Base-by-base conservation (phyloP, 768 basidiomycete genomes). In the Trametes cingulata region DNA sequence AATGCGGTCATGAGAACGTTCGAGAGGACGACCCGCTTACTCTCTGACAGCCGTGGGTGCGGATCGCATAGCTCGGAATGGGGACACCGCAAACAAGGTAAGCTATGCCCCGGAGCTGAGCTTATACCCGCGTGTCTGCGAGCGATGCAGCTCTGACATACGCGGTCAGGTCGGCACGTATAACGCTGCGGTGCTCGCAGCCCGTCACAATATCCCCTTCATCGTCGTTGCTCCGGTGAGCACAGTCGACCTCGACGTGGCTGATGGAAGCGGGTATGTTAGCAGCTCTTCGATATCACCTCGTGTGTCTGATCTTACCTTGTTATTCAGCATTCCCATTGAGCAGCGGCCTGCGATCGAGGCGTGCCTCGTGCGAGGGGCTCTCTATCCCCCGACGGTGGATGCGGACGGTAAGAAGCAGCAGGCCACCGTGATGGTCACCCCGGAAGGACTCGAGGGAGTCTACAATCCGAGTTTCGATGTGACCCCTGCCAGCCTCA, bases 391-490 rank as follows among this genome's bases (percentile, higher is more conserved):
- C 1, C 69, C 76, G 39, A 71, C 75, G 10, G 58, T 69, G 14
- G 72, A 75, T 59, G 68, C 68, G 20, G 62, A 74, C 12, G 83
- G 81, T 0, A 73, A 78, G 19, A 78, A 82, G 53, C 76, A 85
- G 65, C 88, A 93, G 67, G 87, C 86, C 0, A 85, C 88, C 43
- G 90, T 95, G 13, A 85, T 93, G 82, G 85, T 95, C 62, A 94
- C 94, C 0, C 93, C 95, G 0, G 78, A 83, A 45, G 75, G 68
- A 12, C 57, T 71, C 25, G 69, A 73, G 19, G 72, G 74, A 7
- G 84, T 93, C 40, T 96, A 95, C 73, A 98, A 97, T 73, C 95
- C 96, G 1, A 93, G 91, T 63, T 98, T 98, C 74, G 96, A 98
- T 70, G 94, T 98, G 15, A 98, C 96, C 0, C 95, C 95, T 0